phyloP scores from a whole-genome alignment of 345 rosid species.

The Lepidium sativum region DNA sequence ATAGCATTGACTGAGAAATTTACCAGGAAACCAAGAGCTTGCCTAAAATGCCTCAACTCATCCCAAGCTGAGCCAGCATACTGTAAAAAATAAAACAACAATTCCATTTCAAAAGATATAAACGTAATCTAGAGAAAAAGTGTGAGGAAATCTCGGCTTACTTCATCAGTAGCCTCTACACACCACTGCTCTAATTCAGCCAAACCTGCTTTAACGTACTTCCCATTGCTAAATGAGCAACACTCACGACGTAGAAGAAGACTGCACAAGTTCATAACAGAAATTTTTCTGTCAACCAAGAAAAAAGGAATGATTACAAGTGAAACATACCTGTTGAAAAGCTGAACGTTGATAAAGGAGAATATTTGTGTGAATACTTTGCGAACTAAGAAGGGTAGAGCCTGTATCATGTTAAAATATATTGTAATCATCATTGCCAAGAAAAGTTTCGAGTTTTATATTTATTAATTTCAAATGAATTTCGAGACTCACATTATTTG shows the following conservation, averaged over 20 bases:
- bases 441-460: background rate
- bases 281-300: slow-evolving; percentile 9
- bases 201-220: slow-evolving; percentile 89
- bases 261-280: slow-evolving; percentile 40
- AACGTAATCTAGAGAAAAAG: slow-evolving; percentile 1
- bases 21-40: slow-evolving; percentile 99
- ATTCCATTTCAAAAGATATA: background rate
- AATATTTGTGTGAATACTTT: slow-evolving; percentile 90
- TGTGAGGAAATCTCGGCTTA: slow-evolving; percentile 29
- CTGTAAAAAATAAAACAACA: slow-evolving; percentile 36
- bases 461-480: background rate
- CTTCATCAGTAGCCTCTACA: slow-evolving; percentile 74
- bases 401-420: slow-evolving; percentile 42
- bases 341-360: slow-evolving; percentile 93
- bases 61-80: slow-evolving; percentile 99
- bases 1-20: slow-evolving; percentile 8
- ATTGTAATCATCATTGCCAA: slow-evolving; percentile 9
- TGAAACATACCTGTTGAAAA: slow-evolving; percentile 75
- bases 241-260: slow-evolving; percentile 97
- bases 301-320: background rate
- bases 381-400: slow-evolving; percentile 86
- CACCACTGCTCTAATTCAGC: slow-evolving; percentile 96
- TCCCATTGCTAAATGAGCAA: slow-evolving; percentile 98
- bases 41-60: slow-evolving; percentile 94
- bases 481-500: slow-evolving; percentile 54